Base-by-base conservation (phyloP, 2,329 filamentous ascomycete genomes). In the Metarhizium humberi region DNA sequence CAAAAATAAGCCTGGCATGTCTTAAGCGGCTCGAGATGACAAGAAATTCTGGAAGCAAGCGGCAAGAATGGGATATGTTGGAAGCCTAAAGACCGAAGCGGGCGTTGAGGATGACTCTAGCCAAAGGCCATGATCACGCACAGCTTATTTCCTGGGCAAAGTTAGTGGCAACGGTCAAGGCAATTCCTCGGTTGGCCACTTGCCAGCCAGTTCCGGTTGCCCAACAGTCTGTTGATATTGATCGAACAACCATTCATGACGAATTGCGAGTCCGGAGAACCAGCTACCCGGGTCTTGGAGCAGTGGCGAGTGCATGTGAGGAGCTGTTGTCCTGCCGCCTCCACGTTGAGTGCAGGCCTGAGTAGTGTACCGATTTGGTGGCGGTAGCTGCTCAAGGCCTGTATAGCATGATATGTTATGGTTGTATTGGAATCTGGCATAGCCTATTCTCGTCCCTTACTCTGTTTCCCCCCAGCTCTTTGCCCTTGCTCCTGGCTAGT, bases 281-380 rank as follows among this genome's bases (percentile, higher is more conserved):
- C 40, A 53, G 48, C 36, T 38, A 50, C 38, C 20, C 50, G 16
- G 51, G 30, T 53, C 18, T 46, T 51, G 46, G 51, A 30, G 34
- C 14, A 18, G 30, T 42, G 20, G 42, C 51, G 55, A 36, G 20
- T 56, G 42, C 34, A 51, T 48, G 48, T n/a, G 46, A 53, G 51
- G 20, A 56, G 43, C 40, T 51, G 48, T 18, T 25, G 16, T 53
- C 51, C 29, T 11, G 48, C 11, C 38, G 38, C 14, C 13, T 40
- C 38, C 8, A 30, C 47, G 20, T 38, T 16, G 30, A 43, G 5
- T 32, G 18, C 45, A 30, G 45, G 25, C 14, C 20, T 3, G 18
- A 48, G 45, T 8, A 48, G 25, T 29, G 3, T 30, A 29, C 20
- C 45, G 10, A 48, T 29, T 48, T 30, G 45, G 11, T 30, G 25